Conservation (phyloP, 306 rosid genomes). For the Vigna radiata region DNA sequence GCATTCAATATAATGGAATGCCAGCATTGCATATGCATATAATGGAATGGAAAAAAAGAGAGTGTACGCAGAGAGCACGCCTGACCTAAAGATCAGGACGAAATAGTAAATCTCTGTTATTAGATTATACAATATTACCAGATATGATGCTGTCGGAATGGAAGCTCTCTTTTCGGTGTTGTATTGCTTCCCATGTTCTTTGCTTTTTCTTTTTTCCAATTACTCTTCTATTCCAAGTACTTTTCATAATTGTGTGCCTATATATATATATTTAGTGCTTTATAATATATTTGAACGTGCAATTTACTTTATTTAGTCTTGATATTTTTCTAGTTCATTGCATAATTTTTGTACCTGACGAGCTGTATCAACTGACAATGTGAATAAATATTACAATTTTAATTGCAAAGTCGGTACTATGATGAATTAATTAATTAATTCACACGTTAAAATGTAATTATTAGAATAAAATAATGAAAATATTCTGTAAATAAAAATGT, state of each 20-base stretch:
- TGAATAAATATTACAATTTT: not conserved
- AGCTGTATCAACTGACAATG: not conserved
- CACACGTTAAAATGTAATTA: no score
- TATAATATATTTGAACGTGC: not conserved
- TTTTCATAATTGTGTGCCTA: not conserved
- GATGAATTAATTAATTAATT: not conserved
- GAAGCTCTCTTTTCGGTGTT: constrained; percentile 49
- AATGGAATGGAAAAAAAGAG: not conserved
- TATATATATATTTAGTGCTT: not conserved
- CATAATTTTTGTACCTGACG: not conserved
- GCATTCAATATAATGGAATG: constrained; percentile 31
- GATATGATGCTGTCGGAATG: constrained; percentile 68
- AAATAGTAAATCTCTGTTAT: constrained; percentile 33
- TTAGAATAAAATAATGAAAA: no score
- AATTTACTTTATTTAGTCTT: not conserved
- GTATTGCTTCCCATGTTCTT: constrained; percentile 33
- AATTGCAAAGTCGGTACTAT: not conserved
- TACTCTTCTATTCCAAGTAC: not conserved
- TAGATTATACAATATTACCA: constrained; percentile 44
- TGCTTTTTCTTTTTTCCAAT: not conserved
- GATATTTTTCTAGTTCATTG: not conserved
- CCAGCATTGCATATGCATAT: no score
- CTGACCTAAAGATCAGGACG: constrained; percentile 34
- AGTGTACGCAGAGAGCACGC: constrained; percentile 29
- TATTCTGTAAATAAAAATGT: no score